phyloP scores from a whole-genome alignment of 805 yeast genomes.

The Saturnispora kantuleensis region DNA sequence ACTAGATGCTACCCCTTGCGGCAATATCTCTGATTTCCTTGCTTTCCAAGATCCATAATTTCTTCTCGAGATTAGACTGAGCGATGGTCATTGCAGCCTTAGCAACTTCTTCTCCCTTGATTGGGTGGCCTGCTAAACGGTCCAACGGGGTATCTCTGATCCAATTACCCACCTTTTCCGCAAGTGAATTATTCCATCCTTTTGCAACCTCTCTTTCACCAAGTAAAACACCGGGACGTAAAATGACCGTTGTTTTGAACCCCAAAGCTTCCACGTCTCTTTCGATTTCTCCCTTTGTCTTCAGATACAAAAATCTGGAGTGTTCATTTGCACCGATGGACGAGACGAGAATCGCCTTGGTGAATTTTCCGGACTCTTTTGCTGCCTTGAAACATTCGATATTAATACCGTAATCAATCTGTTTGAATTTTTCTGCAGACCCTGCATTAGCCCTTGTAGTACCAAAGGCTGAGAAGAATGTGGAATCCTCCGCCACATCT shows the following conservation, averaged over 20 bases:
- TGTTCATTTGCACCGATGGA: slow-evolving; percentile 50
- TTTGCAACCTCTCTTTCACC: slow-evolving; percentile 47
- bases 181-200: slow-evolving; percentile 28
- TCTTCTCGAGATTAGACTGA: slow-evolving; percentile 19
- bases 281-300: slow-evolving; percentile 71
- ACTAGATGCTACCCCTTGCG: slow-evolving; percentile 3
- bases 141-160: slow-evolving; percentile 29
- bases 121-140: slow-evolving; percentile 32
- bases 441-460: slow-evolving; percentile 72
- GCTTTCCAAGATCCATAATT: slow-evolving; percentile 18
- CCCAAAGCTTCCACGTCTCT: slow-evolving; percentile 49
- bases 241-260: slow-evolving; percentile 63
- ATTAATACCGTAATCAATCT: slow-evolving; percentile 69
- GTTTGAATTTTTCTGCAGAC: slow-evolving; percentile 53
- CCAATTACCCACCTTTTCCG: slow-evolving; percentile 25
- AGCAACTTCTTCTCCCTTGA: slow-evolving; percentile 60
- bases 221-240: slow-evolving; percentile 67
- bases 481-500: slow-evolving; percentile 28
- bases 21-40: slow-evolving; percentile 18
- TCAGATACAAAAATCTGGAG: slow-evolving; percentile 52
- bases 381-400: slow-evolving; percentile 64
- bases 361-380: slow-evolving; percentile 49
- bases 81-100: slow-evolving; percentile 30
- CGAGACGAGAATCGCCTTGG: slow-evolving; percentile 59
- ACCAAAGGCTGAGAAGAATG: slow-evolving; percentile 59